Base-by-base conservation (phyloP, 441 rosid species). In the Brassica balearica region DNA sequence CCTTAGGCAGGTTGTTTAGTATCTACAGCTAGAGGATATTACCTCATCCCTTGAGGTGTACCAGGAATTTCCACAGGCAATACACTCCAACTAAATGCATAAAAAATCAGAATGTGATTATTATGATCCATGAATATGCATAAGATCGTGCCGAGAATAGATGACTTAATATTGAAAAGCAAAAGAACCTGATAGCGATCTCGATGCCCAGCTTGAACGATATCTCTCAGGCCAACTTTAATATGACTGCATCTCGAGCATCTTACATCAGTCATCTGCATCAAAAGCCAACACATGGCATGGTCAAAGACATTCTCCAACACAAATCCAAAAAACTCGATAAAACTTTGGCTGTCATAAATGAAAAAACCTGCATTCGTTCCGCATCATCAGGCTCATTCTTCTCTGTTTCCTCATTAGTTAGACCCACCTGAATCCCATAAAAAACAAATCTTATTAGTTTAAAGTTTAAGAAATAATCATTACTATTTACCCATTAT, bases 181-280 rank as follows among this genome's bases (percentile, higher is more conserved):
- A 60, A 23, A 82, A 55, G 58, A 74, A 95, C 99, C 98, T 95
- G 95, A 80, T 95, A 95, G 73, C 97, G 93, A 79, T 87, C 97
- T 59, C 93, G 95, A 71, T 88, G 96, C 63, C 99, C 98, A 67
- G 96, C 96, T 84, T 93, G 99, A 79, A 95, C 90, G 71, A 95
- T 91, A 80, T 95, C 95, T 80, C 91, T 85, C 68, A 93, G 76
- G 12, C 97, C 95, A 0, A 93, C 99, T 79, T 88, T 48, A 48
- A n/a, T 48, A 11, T 48, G 17, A 48, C 55, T 48, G 17, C 55
- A 48, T 48, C 55, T 48, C 17, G 55, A n/a, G 55, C 55, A 48
- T 48, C 55, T 12, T 48, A 5, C 55, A 48, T 48, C 55, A 48
- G 55, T 48, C 55, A 48, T 48, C 55, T 48, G 7, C 55, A 48